A percentile compares a stretch with the other conserved stretches of the same genome.
Conservation (phyloP, 768 basidiomycete genomes). For the Crassisporium funariophilum region DNA sequence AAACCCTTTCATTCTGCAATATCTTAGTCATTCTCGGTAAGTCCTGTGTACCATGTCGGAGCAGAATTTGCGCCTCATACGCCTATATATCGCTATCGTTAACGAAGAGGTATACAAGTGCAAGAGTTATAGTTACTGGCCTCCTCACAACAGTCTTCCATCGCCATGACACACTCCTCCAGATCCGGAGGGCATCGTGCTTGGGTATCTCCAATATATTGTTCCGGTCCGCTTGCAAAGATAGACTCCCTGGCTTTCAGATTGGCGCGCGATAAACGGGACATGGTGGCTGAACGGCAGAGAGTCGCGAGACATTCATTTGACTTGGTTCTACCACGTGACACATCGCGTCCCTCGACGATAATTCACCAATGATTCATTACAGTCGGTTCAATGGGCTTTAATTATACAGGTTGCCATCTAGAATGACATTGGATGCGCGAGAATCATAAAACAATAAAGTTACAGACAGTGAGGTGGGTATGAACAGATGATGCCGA, state of each 20-base stretch:
- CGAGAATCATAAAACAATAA: no score
- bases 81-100: conserved; percentile 41
- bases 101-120: not conserved
- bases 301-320: not conserved
- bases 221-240: conserved; percentile 66
- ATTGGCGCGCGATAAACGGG: conserved; percentile 52
- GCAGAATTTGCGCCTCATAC: conserved; percentile 66
- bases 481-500: no score
- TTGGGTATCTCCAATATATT: conserved; percentile 64
- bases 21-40: conserved; percentile 71
- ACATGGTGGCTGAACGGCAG: conserved; percentile 35
- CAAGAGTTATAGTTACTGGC: conserved; percentile 30
- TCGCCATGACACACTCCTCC: conserved; percentile 72
- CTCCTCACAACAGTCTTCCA: conserved; percentile 85
- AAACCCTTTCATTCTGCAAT: conserved; percentile 66
- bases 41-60: conserved; percentile 72
- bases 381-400: no score
- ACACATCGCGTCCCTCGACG: no score
- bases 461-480: no score
- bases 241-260: conserved; percentile 68
- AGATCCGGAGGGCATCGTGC: conserved; percentile 72
- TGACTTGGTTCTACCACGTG: no score
- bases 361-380: no score
- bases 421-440: no score
- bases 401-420: no score